These are phyloP conservation scores for Cladophialophora chaetospira DNA, from an alignment of 2,329 filamentous ascomycete genomes.

Conservation along the genomic window DNA sequence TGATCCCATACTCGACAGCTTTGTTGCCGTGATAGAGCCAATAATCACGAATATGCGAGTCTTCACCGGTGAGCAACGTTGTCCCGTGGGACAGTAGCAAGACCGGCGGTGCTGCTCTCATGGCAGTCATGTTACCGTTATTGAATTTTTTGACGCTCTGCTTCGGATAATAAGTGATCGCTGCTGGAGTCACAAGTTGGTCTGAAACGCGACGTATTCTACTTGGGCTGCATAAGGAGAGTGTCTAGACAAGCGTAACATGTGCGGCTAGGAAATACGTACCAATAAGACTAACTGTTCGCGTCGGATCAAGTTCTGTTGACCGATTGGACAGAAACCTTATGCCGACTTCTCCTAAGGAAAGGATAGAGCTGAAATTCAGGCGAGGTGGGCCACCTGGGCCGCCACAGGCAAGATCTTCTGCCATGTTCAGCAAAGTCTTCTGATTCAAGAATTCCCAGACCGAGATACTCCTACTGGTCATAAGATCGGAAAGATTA, in stretches of 20 bases:
- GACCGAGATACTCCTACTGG: background rate
- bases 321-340: background rate
- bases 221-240: no score
- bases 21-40: conserved; percentile 68
- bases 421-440: no score
- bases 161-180: background rate
- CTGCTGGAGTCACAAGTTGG: no score
- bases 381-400: background rate
- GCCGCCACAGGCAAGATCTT: no score
- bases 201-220: no score
- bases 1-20: conserved; percentile 60
- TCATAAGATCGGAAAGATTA: background rate
- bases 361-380: background rate
- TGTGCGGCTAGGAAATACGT: no score
- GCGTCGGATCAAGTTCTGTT: no score
- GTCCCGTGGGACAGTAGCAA: conserved; percentile 71
- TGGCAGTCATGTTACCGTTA: background rate
- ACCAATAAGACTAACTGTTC: no score
- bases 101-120: conserved; percentile 49
- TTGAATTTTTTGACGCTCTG: background rate
- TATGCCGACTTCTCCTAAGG: background rate
- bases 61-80: conserved; percentile 72
- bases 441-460: background rate
- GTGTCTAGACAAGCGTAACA: no score
- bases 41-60: conserved; percentile 62